Evolutionary conservation across 139 green algal species (phyloP).

Genomic region (Nannochloris sp.): DNA sequence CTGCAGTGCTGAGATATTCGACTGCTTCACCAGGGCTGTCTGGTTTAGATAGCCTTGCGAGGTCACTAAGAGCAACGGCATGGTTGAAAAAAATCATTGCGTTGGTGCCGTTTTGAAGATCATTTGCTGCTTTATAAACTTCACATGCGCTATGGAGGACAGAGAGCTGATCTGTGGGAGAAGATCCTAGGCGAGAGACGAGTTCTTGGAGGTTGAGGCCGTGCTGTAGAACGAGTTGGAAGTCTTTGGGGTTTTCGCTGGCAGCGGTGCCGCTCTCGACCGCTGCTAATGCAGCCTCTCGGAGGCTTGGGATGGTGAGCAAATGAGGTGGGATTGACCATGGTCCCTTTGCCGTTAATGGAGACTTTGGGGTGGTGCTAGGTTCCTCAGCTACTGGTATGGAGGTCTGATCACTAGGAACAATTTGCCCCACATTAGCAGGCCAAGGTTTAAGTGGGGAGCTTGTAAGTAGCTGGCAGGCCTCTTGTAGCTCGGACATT

Average conservation of each 20-base stretch:
- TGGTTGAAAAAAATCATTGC: constrained; percentile 58
- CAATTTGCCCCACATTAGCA: neutral
- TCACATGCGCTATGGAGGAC: constrained; percentile 20
- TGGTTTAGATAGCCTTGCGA: constrained; percentile 35
- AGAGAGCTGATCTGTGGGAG: constrained; percentile 7
- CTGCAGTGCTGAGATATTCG: constrained; percentile 34
- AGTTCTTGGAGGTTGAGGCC: constrained; percentile 63
- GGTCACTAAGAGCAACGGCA: constrained; percentile 65
- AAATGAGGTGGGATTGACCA: constrained; percentile 15
- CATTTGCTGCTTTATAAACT: neutral
- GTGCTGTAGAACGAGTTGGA: constrained; percentile 56
- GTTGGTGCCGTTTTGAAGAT: neutral
- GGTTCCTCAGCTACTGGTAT: neutral
- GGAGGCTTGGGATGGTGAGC: constrained; percentile 15
- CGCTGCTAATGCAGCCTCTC: constrained; percentile 45
- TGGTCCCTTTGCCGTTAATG: neutral
- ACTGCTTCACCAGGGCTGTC: neutral
- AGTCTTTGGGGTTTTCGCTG: constrained; percentile 18
- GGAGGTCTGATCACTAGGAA: neutral
- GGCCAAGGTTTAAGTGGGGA: neutral
- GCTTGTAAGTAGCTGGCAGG: neutral
- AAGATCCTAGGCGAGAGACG: constrained; percentile 2
- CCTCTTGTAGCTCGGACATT: neutral
- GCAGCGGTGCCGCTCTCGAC: constrained; percentile 25
- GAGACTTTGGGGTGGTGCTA: neutral